A percentile compares a stretch with the other conserved stretches of the same genome.
phyloP scores from a whole-genome alignment of 345 rosid genomes.

The Citrus trifoliata region DNA sequence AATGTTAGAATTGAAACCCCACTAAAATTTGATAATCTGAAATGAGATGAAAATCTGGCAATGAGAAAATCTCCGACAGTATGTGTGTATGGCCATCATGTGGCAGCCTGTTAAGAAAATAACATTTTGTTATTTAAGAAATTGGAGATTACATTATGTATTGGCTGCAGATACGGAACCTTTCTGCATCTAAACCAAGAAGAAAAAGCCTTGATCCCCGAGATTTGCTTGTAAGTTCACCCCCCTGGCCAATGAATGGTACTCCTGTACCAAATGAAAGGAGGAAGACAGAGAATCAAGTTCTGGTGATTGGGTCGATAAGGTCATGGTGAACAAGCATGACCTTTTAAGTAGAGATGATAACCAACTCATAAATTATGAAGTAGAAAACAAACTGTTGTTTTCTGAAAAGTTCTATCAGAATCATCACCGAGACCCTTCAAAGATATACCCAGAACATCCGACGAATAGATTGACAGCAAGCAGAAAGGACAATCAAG shows the following conservation, averaged over 20 bases:
- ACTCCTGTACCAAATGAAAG: conserved; percentile 37
- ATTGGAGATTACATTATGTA: not conserved
- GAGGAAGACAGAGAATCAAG: conserved; percentile 57
- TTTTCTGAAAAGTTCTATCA: conserved; percentile 25
- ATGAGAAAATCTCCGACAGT: not conserved
- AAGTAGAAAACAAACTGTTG: conserved; percentile 37
- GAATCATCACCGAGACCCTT: conserved; percentile 23
- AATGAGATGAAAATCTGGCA: not conserved
- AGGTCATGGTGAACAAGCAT: conserved; percentile 56
- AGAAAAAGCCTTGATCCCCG: conserved; percentile 67
- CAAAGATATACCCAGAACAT: conserved; percentile 44
- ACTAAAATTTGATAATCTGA: not conserved
- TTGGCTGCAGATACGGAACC: conserved; percentile 31
- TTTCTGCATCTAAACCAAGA: conserved; percentile 45
- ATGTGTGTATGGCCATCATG: not conserved
- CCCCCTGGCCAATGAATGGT: conserved; percentile 52
- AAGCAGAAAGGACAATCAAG: conserved; percentile 49
- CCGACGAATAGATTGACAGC: conserved; percentile 7
- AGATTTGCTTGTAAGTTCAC: conserved; percentile 57
- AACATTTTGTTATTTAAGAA: not conserved
- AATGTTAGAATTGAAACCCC: not conserved
- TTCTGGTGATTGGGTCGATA: conserved; percentile 73
- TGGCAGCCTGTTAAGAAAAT: not conserved
- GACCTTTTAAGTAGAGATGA: conserved; percentile 39
- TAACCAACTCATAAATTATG: conserved; percentile 27